These are phyloP conservation scores for Tolypocladium ophioglossoides DNA, from an alignment of 2,329 filamentous ascomycete genomes.

Conservation along the genomic window DNA sequence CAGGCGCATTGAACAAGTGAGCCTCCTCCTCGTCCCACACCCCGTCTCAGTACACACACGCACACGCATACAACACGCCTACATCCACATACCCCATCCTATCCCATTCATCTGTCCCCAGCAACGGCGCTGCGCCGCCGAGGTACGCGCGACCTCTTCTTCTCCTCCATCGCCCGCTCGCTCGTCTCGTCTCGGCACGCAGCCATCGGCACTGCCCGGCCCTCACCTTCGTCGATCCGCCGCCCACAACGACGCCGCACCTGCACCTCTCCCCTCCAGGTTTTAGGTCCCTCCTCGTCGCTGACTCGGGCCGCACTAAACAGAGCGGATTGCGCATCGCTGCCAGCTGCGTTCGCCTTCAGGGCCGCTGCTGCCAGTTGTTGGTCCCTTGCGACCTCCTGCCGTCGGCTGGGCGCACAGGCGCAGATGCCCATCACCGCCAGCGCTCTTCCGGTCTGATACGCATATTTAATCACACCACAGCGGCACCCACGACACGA, in stretches of 20 bases:
- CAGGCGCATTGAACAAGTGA: background rate
- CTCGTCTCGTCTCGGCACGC: background rate
- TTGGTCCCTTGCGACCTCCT: background rate
- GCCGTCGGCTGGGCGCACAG: background rate
- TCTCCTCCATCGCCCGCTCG: background rate
- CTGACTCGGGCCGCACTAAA: background rate
- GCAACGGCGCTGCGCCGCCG: background rate
- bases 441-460: background rate
- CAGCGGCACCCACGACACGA: background rate
- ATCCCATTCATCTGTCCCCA: background rate
- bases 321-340: background rate
- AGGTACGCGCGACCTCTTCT: background rate
- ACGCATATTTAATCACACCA: background rate
- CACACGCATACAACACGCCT: background rate
- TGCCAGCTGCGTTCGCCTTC: background rate
- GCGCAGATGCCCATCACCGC: background rate
- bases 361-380: background rate
- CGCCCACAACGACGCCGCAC: background rate
- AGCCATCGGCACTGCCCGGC: constrained; percentile 3
- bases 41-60: background rate
- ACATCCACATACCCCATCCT: background rate
- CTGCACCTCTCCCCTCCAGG: background rate
- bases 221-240: constrained; percentile 2
- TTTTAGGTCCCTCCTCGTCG: background rate
- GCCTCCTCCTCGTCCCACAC: background rate